Evolutionary conservation across 2,329 filamentous ascomycete genomes (phyloP).

Genomic region (Botrytis elliptica): DNA sequence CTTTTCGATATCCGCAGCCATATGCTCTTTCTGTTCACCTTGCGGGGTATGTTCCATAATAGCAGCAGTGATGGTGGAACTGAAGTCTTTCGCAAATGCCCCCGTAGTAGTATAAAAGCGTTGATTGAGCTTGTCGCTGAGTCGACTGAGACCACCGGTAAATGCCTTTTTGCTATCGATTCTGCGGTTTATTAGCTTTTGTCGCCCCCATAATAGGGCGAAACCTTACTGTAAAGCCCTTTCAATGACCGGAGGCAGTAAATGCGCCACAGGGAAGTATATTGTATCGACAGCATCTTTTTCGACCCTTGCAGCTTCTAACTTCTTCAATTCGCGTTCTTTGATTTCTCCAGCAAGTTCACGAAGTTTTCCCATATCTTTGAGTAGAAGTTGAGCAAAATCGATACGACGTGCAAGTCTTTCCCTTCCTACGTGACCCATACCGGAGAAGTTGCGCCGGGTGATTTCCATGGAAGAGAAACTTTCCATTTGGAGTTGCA

Average conservation of each 20-base stretch:
- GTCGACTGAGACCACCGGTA: slow-evolving; percentile 48
- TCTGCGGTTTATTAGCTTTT: slow-evolving; percentile 48
- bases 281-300: slow-evolving; percentile 79
- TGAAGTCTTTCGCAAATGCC: slow-evolving; percentile 57
- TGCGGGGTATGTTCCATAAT: slow-evolving; percentile 41
- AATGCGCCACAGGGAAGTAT: slow-evolving; percentile 82
- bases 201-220: not conserved
- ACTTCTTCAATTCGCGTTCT: slow-evolving; percentile 72
- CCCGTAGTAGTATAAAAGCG: slow-evolving; percentile 58
- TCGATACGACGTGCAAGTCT: slow-evolving; percentile 80
- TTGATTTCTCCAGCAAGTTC: slow-evolving; percentile 69
- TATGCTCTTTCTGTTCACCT: not conserved
- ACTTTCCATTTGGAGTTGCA: slow-evolving; percentile 92
- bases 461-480: slow-evolving; percentile 98
- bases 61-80: slow-evolving; percentile 52
- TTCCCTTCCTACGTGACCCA: slow-evolving; percentile 80
- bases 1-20: slow-evolving; percentile 38
- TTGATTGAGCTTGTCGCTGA: slow-evolving; percentile 53
- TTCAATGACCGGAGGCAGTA: slow-evolving; percentile 75
- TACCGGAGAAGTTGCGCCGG: slow-evolving; percentile 88
- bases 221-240: slow-evolving; percentile 74
- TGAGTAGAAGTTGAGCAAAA: slow-evolving; percentile 74
- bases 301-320: slow-evolving; percentile 74
- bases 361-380: slow-evolving; percentile 76
- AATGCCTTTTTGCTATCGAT: slow-evolving; percentile 64